Evolutionary conservation across 1,139 yeast species (phyloP).

Genomic region (Blastobotrys apis): DNA sequence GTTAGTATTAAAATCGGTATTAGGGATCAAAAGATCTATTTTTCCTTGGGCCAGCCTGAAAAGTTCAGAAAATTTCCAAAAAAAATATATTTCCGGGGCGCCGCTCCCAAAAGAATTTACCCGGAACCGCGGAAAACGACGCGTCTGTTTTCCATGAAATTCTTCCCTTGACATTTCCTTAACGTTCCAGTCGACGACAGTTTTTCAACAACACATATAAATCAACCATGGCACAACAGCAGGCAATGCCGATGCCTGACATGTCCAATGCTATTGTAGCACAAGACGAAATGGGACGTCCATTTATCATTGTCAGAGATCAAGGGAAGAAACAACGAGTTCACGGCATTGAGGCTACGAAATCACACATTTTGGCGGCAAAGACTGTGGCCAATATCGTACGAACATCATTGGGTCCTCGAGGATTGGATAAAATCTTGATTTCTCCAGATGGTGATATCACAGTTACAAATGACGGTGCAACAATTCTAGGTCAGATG

Average conservation of each 20-base stretch:
- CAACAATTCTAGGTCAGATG: slow-evolving; percentile 94
- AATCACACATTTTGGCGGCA: slow-evolving; percentile 89
- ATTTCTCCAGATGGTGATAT: slow-evolving; percentile 95
- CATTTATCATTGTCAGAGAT: slow-evolving; percentile 94
- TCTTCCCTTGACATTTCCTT: too few species aligned
- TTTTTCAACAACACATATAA: neutral
- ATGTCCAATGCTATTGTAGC: slow-evolving; percentile 97
- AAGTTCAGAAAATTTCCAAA: neutral
- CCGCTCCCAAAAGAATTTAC: too few species aligned
- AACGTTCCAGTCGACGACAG: too few species aligned
- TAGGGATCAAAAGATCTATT: too few species aligned
- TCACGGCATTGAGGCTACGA: slow-evolving; percentile 93
- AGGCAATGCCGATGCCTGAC: slow-evolving; percentile 75
- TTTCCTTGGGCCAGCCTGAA: neutral
- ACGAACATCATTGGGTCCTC: slow-evolving; percentile 90
- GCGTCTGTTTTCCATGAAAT: too few species aligned
- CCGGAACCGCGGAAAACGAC: too few species aligned
- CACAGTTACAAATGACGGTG: slow-evolving; percentile 97
- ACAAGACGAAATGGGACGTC: slow-evolving; percentile 98
- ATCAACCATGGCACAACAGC: slow-evolving; percentile 17
- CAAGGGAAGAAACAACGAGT: slow-evolving; percentile 91
- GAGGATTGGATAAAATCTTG: slow-evolving; percentile 95
- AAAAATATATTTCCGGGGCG: too few species aligned
- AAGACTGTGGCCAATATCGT: slow-evolving; percentile 91
- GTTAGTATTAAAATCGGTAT: too few species aligned